Conservation (phyloP, 2,329 filamentous ascomycete species). For the Fusarium nematophilum region DNA sequence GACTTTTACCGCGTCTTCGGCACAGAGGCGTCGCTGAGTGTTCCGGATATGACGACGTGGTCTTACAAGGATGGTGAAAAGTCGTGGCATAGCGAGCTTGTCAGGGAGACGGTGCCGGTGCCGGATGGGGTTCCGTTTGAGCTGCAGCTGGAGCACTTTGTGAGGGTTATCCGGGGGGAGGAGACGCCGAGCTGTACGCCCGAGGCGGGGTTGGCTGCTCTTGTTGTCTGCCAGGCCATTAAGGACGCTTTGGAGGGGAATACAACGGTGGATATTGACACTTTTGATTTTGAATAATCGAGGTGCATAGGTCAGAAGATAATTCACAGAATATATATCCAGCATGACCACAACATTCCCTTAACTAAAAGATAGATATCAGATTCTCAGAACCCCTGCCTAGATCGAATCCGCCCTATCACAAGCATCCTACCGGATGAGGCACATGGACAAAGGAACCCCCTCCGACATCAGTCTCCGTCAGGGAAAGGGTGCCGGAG, state of each 20-base stretch:
- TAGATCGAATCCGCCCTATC: too few species aligned
- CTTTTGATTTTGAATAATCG: slow-evolving; percentile 23
- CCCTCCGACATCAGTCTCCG: too few species aligned
- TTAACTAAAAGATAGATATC: too few species aligned
- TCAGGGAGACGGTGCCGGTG: slow-evolving; percentile 42
- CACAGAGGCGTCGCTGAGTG: slow-evolving; percentile 61
- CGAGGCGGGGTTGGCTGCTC: slow-evolving; percentile 61
- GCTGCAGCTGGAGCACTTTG: slow-evolving; percentile 63
- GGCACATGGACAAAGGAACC: too few species aligned
- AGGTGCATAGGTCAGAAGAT: too few species aligned
- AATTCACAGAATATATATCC: too few species aligned
- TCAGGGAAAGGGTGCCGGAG: too few species aligned
- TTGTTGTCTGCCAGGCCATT: slow-evolving; percentile 64
- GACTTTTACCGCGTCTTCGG: slow-evolving; percentile 68
- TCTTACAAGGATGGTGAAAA: slow-evolving; percentile 55
- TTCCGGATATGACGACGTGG: slow-evolving; percentile 64
- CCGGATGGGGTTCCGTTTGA: slow-evolving; percentile 57
- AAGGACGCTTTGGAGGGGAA: slow-evolving; percentile 54
- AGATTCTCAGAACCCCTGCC: too few species aligned
- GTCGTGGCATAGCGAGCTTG: slow-evolving; percentile 55
- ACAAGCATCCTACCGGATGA: too few species aligned
- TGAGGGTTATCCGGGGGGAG: slow-evolving; percentile 57
- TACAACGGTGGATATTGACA: slow-evolving; percentile 38
- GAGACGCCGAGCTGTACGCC: slow-evolving; percentile 60
- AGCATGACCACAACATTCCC: too few species aligned